These are phyloP conservation scores for Wickerhamomyces chaumierensis DNA, from an alignment of 805 yeast species.

Conservation along the genomic window DNA sequence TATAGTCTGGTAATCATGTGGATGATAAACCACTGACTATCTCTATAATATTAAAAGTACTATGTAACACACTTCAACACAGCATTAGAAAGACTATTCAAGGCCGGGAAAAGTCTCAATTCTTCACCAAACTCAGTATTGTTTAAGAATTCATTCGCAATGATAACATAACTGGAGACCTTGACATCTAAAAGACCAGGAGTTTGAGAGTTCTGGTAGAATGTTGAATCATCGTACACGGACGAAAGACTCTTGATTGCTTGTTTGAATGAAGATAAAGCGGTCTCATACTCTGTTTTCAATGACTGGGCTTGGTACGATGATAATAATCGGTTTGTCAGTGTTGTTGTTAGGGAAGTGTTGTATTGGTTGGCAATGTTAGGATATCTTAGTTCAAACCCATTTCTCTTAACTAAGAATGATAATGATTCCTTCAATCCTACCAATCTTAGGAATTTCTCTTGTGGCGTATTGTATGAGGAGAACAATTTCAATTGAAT, in stretches of 20 bases:
- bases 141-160: constrained; percentile 14
- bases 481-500: constrained; percentile 17
- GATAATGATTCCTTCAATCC: constrained; percentile 8
- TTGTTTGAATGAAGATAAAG: constrained; percentile 12
- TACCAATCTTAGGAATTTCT: constrained; percentile 4
- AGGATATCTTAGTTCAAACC: constrained; percentile 27
- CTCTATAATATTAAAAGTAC: too few relatives aligned
- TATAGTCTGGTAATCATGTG: too few relatives aligned
- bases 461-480: constrained; percentile 1
- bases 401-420: constrained; percentile 20
- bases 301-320: constrained; percentile 7
- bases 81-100: constrained; percentile 10
- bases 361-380: constrained; percentile 13
- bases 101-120: constrained; percentile 3
- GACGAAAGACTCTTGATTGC: constrained; percentile 17
- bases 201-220: constrained; percentile 6
- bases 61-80: constrained; percentile 7
- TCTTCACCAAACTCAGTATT: constrained; percentile 1
- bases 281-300: constrained; percentile 9
- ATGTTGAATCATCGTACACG: constrained; percentile 10
- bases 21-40: too few relatives aligned
- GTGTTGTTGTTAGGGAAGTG: constrained; percentile 1
- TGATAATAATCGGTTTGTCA: not conserved
- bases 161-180: constrained; percentile 21
- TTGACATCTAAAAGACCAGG: constrained; percentile 22